These are phyloP conservation scores for Syzygium malaccense DNA, from an alignment of 441 rosid genomes.

Conservation along the genomic window DNA sequence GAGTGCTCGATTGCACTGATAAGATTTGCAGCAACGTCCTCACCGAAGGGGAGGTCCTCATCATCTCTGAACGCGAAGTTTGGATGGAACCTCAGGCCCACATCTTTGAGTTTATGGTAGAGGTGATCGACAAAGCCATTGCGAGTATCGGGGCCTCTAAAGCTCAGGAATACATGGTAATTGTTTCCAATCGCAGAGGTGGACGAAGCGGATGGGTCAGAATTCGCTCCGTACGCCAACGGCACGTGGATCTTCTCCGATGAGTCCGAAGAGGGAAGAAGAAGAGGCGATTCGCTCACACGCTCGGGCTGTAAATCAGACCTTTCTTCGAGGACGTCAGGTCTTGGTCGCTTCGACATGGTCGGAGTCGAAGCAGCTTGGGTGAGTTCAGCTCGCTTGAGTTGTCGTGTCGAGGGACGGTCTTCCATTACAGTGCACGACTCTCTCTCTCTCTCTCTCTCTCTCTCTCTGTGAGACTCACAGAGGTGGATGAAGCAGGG, in stretches of 20 bases:
- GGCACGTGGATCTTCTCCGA: neutral
- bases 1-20: neutral
- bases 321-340: no score
- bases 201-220: neutral
- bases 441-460: no score
- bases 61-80: fast-evolving
- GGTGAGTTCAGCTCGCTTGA: no score
- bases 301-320: no score
- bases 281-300: no score
- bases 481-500: no score
- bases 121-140: neutral
- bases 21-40: fast-evolving
- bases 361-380: no score
- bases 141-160: neutral
- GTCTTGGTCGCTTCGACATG: no score
- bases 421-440: no score
- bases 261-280: no score
- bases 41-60: neutral
- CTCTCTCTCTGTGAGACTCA: no score
- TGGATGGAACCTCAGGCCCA: neutral
- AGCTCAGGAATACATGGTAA: neutral
- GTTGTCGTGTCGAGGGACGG: no score
- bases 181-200: neutral
- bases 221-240: neutral
- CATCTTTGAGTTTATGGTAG: neutral